A percentile compares a stretch with the other conserved stretches of the same genome.
Conservation (phyloP, 2,329 filamentous ascomycete species). For the Penicillium sp. region DNA sequence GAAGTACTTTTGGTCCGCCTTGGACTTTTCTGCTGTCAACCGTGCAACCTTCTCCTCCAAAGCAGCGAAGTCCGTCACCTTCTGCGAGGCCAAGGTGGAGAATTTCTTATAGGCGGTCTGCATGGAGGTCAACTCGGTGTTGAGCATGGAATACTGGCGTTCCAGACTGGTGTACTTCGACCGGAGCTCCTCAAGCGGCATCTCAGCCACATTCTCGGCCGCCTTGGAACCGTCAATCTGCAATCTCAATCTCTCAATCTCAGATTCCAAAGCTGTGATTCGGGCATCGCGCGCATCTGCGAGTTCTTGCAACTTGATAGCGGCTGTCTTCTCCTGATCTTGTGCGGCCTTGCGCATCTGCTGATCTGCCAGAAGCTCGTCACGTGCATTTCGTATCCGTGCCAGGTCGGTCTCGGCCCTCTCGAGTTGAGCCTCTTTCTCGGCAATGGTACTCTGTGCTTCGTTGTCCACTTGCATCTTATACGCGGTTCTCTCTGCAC, state of each 20-base stretch:
- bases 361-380: constrained; percentile 79
- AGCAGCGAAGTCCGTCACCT: constrained; percentile 68
- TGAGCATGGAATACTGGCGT: constrained; percentile 75
- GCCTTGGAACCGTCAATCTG: constrained; percentile 49
- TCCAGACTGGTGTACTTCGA: constrained; percentile 69
- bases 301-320: constrained; percentile 73
- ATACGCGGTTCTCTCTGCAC: constrained; percentile 77
- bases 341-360: constrained; percentile 71
- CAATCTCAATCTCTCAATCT: constrained; percentile 65
- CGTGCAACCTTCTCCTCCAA: constrained; percentile 73
- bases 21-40: constrained; percentile 81
- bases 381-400: constrained; percentile 74
- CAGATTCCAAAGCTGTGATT: constrained; percentile 74
- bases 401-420: constrained; percentile 78
- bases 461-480: constrained; percentile 78
- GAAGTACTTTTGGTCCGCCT: constrained; percentile 97
- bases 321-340: constrained; percentile 66
- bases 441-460: constrained; percentile 63
- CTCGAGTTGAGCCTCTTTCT: constrained; percentile 76
- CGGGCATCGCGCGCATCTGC: constrained; percentile 71
- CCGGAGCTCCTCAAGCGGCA: constrained; percentile 67
- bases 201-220: constrained; percentile 49
- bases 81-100: constrained; percentile 76
- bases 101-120: constrained; percentile 88
- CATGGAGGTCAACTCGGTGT: constrained; percentile 81